These are phyloP conservation scores for Paxillus involutus DNA, from an alignment of 768 basidiomycete species.

Conservation along the genomic window DNA sequence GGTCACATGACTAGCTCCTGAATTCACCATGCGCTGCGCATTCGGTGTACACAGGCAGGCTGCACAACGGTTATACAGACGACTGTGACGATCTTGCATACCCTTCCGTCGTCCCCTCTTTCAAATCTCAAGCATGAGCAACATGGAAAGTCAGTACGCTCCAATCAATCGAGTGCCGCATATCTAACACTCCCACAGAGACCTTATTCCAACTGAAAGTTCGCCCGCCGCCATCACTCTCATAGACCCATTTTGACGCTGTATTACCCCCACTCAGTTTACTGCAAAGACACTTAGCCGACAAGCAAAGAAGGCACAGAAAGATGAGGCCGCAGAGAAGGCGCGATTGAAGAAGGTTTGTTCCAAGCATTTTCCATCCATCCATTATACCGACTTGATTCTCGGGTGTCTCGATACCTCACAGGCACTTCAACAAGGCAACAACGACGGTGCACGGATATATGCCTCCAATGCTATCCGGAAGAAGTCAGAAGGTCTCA, in stretches of 20 bases:
- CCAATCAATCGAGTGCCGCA: not conserved
- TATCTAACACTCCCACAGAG: slow-evolving; percentile 50
- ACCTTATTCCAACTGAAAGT: slow-evolving; percentile 99
- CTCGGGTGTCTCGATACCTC: not conserved
- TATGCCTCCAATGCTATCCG: slow-evolving; percentile 98
- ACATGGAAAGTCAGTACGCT: slow-evolving; percentile 78
- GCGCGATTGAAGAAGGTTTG: slow-evolving; percentile 87
- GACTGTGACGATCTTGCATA: no score
- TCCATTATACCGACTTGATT: not conserved
- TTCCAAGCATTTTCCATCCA: not conserved
- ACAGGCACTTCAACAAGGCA: slow-evolving; percentile 94
- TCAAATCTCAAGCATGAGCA: slow-evolving; percentile 57
- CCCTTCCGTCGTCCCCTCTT: no score
- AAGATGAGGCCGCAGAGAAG: slow-evolving; percentile 91
- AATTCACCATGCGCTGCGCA: no score
- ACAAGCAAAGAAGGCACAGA: slow-evolving; percentile 97
- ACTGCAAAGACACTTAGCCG: slow-evolving; percentile 93
- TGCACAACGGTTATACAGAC: no score
- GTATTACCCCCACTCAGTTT: slow-evolving; percentile 57
- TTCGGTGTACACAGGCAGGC: no score
- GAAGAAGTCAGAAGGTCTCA: slow-evolving; percentile 94
- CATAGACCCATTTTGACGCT: slow-evolving; percentile 12
- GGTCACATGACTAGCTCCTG: not conserved
- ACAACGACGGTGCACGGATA: slow-evolving; percentile 95
- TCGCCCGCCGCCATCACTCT: slow-evolving; percentile 13